These are phyloP conservation scores for Echria macrotheca DNA, from an alignment of 495 filamentous ascomycete genomes.

Conservation along the genomic window DNA sequence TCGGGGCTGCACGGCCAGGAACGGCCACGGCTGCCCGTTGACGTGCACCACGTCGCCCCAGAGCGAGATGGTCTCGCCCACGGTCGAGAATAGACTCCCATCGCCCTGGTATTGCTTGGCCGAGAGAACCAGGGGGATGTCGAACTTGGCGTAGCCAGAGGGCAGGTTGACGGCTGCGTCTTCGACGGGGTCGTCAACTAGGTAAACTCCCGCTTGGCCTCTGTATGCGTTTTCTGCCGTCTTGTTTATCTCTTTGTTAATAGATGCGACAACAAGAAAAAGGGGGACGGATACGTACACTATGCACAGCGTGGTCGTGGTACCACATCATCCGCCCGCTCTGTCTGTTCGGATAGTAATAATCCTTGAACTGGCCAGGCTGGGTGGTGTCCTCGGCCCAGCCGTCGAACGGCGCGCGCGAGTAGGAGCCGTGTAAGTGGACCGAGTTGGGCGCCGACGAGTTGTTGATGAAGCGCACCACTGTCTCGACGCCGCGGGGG, in stretches of 20 bases:
- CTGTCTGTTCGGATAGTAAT: constrained; percentile 52
- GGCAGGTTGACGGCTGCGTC: constrained; percentile 39
- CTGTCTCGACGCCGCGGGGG: constrained; percentile 37
- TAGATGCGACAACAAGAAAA: no score
- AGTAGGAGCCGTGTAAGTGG: constrained; percentile 47
- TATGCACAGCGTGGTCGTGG: constrained; percentile 45
- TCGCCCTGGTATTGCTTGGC: constrained; percentile 42
- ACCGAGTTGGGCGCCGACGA: constrained; percentile 29
- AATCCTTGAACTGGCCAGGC: constrained; percentile 49
- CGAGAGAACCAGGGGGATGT: constrained; percentile 42
- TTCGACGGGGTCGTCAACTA: constrained; percentile 36
- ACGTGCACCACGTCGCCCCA: constrained; percentile 50
- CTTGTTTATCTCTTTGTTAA: no score
- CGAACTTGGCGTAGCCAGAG: constrained; percentile 38
- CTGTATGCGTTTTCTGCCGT: constrained; percentile 45
- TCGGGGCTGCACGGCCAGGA: constrained; percentile 44
- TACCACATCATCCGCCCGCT: constrained; percentile 49
- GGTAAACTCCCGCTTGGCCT: constrained; percentile 40
- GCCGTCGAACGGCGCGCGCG: constrained; percentile 34
- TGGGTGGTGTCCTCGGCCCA: constrained; percentile 49
- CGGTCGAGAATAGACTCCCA: constrained; percentile 37
- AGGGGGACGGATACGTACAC: no score
- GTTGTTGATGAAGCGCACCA: constrained; percentile 48
- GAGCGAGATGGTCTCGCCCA: constrained; percentile 31
- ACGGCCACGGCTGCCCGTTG: constrained; percentile 51